phyloP scores from a whole-genome alignment of 768 basidiomycete species.

The Myochromella boudieri region DNA sequence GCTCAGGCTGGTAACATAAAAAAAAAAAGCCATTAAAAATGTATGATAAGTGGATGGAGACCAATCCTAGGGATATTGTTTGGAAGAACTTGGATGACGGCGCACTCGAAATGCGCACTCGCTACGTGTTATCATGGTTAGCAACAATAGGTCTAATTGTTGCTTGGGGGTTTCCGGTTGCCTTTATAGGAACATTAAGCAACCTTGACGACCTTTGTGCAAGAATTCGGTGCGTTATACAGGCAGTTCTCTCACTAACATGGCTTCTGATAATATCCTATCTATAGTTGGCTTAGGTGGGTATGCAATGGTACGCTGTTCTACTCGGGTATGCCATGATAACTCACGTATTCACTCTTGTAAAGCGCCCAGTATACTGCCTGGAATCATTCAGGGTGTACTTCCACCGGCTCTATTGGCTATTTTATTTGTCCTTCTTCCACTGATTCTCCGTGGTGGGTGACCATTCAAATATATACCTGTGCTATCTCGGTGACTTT shows the following conservation, averaged over 20 bases:
- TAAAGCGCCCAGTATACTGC: conserved; percentile 33
- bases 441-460: conserved; percentile 21
- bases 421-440: conserved; percentile 60
- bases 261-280: not conserved
- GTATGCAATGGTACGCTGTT: conserved; percentile 38
- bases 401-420: conserved; percentile 66
- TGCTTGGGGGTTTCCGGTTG: conserved; percentile 64
- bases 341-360: not conserved
- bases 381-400: conserved; percentile 63
- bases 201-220: conserved; percentile 54
- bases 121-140: conserved; percentile 55
- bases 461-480: too few species aligned
- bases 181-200: conserved; percentile 64
- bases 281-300: conserved; percentile 57
- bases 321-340: not conserved
- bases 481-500: conserved; percentile 33
- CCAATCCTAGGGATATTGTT: conserved; percentile 53
- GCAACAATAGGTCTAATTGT: conserved; percentile 60
- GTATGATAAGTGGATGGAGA: conserved; percentile 63
- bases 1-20: not conserved
- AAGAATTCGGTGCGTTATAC: conserved; percentile 38
- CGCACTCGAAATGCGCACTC: conserved; percentile 49
- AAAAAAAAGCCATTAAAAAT: conserved; percentile 48
- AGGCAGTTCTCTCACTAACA: not conserved
- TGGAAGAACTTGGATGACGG: conserved; percentile 57